phyloP scores from a whole-genome alignment of 352 stramenopile genomes.

The Globisporangium viniferum region DNA sequence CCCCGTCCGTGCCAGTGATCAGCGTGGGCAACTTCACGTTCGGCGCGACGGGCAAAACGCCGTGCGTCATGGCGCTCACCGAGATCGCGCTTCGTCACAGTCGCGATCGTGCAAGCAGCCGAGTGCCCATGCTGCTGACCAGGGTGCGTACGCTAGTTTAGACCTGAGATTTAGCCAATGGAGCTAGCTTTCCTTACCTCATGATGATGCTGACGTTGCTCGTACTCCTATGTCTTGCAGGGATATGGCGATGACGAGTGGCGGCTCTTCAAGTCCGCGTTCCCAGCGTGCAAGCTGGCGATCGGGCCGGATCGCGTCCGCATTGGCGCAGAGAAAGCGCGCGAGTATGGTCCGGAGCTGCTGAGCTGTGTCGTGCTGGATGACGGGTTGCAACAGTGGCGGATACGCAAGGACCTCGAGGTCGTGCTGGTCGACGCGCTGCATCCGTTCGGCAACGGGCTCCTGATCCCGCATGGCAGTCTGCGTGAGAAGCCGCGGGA shows the following conservation, averaged over 20 bases:
- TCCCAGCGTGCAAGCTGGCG: slow-evolving; percentile 41
- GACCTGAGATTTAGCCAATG: not conserved
- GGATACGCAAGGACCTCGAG: slow-evolving; percentile 54
- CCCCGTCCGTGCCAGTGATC: slow-evolving; percentile 37
- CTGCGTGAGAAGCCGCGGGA: slow-evolving; percentile 44
- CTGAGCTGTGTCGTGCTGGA: slow-evolving; percentile 54
- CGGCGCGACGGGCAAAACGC: slow-evolving; percentile 72
- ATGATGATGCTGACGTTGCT: not conserved
- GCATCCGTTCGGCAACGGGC: slow-evolving; percentile 63
- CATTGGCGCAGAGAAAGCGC: slow-evolving; percentile 11
- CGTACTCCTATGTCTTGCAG: slow-evolving; percentile 3
- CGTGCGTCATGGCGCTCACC: slow-evolving; percentile 46
- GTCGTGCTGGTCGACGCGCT: slow-evolving; percentile 72
- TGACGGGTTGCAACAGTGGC: slow-evolving; percentile 72
- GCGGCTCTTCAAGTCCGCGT: slow-evolving; percentile 45
- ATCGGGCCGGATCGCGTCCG: slow-evolving; percentile 36
- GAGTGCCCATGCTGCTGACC: slow-evolving; percentile 48
- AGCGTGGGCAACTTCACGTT: slow-evolving; percentile 74
- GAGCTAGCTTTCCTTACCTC: not conserved
- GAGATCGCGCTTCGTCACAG: slow-evolving; percentile 14
- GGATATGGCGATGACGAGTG: slow-evolving; percentile 73
- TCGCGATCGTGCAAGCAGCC: not conserved
- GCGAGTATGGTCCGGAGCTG: slow-evolving; percentile 12
- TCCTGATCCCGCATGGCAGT: slow-evolving; percentile 51
- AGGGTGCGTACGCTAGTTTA: slow-evolving; percentile 23